phyloP scores from a whole-genome alignment of 495 filamentous ascomycete genomes.

The Neurospora sp. region DNA sequence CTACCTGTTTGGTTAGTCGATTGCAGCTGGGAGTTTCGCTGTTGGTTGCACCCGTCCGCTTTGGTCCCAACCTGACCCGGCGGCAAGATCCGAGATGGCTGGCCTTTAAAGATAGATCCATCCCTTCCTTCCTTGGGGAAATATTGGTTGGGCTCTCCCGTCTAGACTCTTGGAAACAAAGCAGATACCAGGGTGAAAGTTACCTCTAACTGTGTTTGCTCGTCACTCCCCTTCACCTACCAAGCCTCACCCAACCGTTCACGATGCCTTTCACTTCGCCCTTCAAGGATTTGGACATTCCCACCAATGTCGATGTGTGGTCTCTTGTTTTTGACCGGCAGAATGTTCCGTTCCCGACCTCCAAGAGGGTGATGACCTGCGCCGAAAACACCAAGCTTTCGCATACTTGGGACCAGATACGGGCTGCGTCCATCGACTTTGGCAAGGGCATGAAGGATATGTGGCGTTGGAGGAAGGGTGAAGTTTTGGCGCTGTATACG shows the following conservation, averaged over 20 bases:
- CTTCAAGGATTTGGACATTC: constrained; percentile 51
- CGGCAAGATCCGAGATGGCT: background rate
- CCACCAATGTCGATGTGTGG: constrained; percentile 56
- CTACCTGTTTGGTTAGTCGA: background rate
- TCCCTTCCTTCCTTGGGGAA: background rate
- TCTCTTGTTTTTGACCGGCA: constrained; percentile 51
- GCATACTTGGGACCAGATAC: constrained; percentile 65
- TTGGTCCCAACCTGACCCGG: background rate
- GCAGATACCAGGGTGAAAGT: background rate
- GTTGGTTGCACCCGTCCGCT: background rate
- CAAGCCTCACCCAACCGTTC: background rate
- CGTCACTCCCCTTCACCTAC: background rate
- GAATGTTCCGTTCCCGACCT: constrained; percentile 7
- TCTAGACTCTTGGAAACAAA: background rate
- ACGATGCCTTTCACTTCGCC: constrained; percentile 47
- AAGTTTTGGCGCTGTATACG: constrained; percentile 59
- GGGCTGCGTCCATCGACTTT: constrained; percentile 57
- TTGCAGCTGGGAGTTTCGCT: background rate
- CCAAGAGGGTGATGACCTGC: constrained; percentile 65
- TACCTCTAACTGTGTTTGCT: too few relatives aligned
- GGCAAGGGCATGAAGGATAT: constrained; percentile 62
- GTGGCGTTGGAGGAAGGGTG: constrained; percentile 74
- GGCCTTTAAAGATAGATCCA: background rate
- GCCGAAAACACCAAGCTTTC: constrained; percentile 53
- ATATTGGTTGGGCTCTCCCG: background rate